Conservation (phyloP, 208 protist species). For the Acanthamoeba quina region DNA sequence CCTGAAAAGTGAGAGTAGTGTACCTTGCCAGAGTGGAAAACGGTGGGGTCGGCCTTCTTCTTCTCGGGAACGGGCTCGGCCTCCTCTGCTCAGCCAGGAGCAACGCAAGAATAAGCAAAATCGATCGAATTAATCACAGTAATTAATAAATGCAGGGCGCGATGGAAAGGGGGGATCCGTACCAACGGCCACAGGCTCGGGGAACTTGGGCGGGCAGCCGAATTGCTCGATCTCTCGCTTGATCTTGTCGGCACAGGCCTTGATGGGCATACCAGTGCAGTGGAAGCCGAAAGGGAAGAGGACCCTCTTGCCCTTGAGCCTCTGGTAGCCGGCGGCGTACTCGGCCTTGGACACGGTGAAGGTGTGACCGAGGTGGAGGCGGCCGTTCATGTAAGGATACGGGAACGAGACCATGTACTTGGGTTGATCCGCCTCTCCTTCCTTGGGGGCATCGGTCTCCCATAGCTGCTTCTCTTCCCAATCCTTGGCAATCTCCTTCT, state of each 20-base stretch:
- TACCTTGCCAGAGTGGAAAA: constrained; percentile 61
- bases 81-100: not conserved
- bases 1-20: too few species aligned
- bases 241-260: constrained; percentile 99
- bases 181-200: constrained; percentile 73
- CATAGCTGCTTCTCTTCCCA: constrained; percentile 91
- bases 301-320: constrained; percentile 96
- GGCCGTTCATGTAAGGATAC: constrained; percentile 99
- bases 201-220: constrained; percentile 93
- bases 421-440: constrained; percentile 62
- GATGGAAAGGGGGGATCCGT: too few species aligned
- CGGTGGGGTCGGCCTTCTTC: constrained; percentile 68
- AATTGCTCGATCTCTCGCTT: constrained; percentile 91
- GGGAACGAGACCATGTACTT: constrained; percentile 99
- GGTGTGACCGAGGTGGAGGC: constrained; percentile 99
- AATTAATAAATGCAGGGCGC: too few species aligned
- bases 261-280: constrained; percentile 99
- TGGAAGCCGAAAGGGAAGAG: constrained; percentile 99
- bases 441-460: constrained; percentile 89
- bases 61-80: constrained; percentile 52
- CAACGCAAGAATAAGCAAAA: too few species aligned
- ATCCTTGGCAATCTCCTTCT: constrained; percentile 86
- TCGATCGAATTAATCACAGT: too few species aligned
- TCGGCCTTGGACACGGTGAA: constrained; percentile 99
- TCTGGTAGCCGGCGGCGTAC: constrained; percentile 98